A percentile compares a stretch with the other conserved stretches of the same genome.
Conservation (phyloP, 345 rosid species). For the Ailanthus altissimus region DNA sequence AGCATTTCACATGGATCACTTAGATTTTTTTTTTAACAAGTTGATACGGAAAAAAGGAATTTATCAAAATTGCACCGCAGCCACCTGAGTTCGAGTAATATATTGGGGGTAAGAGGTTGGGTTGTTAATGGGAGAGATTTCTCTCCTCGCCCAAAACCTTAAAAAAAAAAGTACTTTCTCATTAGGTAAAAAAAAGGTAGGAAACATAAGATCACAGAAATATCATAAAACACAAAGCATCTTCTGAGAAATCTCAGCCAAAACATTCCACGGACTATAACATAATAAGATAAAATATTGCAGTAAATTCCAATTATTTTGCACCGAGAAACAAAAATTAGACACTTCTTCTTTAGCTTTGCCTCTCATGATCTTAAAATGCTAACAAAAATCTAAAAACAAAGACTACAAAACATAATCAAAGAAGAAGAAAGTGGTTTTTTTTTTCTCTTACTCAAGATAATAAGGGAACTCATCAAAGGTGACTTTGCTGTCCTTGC, state of each 20-base stretch:
- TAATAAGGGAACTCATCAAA: constrained; percentile 91
- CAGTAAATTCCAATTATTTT: background rate
- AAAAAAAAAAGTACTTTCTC: background rate
- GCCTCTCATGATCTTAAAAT: constrained; percentile 4
- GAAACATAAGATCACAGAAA: constrained; percentile 12
- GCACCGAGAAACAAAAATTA: background rate
- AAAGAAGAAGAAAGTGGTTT: constrained; percentile 7
- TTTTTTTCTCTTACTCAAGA: constrained; percentile 54
- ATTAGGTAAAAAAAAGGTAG: constrained; percentile 1
- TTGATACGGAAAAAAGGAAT: background rate
- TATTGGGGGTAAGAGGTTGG: no score
- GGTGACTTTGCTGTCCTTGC: constrained; percentile 55
- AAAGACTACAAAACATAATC: constrained; percentile 1
- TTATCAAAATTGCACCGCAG: background rate
- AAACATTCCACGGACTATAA: constrained; percentile 7
- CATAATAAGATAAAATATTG: constrained; percentile 13
- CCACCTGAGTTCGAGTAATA: no score
- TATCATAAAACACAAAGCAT: constrained; percentile 19
- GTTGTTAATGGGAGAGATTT: no score
- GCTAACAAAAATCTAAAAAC: background rate
- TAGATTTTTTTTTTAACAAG: background rate
- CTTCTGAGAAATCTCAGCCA: constrained; percentile 21
- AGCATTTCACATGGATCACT: background rate
- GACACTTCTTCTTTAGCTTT: background rate
- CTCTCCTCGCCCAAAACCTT: no score